Evolutionary conservation across 73 alveolate genomes (phyloP), one percentile per base, ranked within the genome.

Genomic region (Blepharisma stoltei): DNA sequence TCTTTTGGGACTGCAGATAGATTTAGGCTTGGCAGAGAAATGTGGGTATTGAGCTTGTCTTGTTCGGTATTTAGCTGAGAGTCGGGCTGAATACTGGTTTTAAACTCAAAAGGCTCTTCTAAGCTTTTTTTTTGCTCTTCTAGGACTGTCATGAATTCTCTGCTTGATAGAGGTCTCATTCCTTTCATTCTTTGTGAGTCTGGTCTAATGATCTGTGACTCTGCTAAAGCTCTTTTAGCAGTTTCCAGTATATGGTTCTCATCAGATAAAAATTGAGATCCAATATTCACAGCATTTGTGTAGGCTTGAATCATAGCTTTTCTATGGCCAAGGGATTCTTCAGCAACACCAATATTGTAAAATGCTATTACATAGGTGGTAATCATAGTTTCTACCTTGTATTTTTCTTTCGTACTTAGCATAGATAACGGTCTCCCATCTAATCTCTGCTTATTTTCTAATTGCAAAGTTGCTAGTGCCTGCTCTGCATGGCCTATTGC

Each of bases 241-340:
- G 37, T 25, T 25, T 18, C 49, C 2, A 60, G 73, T n/a, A 60
- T 25, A 2, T 60, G 46, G 45, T 60, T 60, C 2, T 38, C 23
- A 9, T n/a, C 46, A 38, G 14, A 8, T 60, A 60, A 60, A 25
- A 60, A 60, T 8, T 11, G 38, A 0, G 73, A 14, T 25, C 73
- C 73, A 38, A 60, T 60, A 4, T 60, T 60, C 46, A 60, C 73
- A 20, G 73, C 73, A 25, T 60, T 60, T 60, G 18, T 60, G 73
- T 14, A 60, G 23, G 73, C 73, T 60, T 60, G 49, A 60, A n/a
- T n/a, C 73, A 60, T 60, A 14, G 18, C 49, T 20, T 60, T 38
- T 25, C 73, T 60, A 25, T 60, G 37, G 38, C 45, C 45, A 9
- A 60, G 14, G 45, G 18, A 60, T 25, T 60, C 73, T 60, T 60